Conservation (phyloP, 2,329 filamentous ascomycete genomes). For the Aspergillus sp. region DNA sequence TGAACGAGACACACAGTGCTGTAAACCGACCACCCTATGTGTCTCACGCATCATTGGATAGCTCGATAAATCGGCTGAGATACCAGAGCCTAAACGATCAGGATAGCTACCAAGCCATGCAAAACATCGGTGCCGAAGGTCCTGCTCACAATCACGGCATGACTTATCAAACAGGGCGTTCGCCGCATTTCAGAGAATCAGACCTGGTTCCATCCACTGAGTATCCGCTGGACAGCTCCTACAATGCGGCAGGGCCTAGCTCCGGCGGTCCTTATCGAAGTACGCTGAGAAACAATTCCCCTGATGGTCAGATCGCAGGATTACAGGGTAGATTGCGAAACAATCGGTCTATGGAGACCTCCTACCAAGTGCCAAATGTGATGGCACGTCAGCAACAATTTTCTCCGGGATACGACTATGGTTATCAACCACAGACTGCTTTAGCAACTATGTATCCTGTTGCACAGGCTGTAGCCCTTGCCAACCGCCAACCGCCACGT, state of each 20-base stretch:
- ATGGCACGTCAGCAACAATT: conserved; percentile 31
- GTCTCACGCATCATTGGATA: conserved; percentile 45
- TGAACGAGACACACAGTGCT: conserved; percentile 34
- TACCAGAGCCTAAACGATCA: conserved; percentile 34
- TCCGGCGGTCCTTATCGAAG: conserved; percentile 41
- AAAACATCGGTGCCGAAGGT: conserved; percentile 27
- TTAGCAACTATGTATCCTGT: conserved; percentile 36
- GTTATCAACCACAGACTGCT: conserved; percentile 33
- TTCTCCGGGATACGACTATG: conserved; percentile 33
- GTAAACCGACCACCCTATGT: conserved; percentile 30
- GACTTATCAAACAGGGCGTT: conserved; percentile 35
- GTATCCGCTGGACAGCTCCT: conserved; percentile 45
- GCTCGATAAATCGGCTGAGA: conserved; percentile 46
- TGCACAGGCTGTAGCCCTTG: conserved; percentile 32
- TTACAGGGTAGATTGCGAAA: conserved; percentile 52
- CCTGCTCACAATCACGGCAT: conserved; percentile 31
- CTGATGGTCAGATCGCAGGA: conserved; percentile 44
- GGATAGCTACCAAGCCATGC: conserved; percentile 25
- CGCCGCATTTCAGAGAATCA: conserved; percentile 43
- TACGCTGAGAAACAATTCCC: conserved; percentile 43
- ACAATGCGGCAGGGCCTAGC: conserved; percentile 47
- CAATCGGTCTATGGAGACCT: conserved; percentile 34
- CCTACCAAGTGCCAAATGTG: conserved; percentile 25
- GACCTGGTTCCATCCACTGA: conserved; percentile 49
- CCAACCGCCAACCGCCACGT: conserved; percentile 49